Base-by-base conservation (phyloP, 2,329 filamentous ascomycete species). In the Ophiostoma piceae region DNA sequence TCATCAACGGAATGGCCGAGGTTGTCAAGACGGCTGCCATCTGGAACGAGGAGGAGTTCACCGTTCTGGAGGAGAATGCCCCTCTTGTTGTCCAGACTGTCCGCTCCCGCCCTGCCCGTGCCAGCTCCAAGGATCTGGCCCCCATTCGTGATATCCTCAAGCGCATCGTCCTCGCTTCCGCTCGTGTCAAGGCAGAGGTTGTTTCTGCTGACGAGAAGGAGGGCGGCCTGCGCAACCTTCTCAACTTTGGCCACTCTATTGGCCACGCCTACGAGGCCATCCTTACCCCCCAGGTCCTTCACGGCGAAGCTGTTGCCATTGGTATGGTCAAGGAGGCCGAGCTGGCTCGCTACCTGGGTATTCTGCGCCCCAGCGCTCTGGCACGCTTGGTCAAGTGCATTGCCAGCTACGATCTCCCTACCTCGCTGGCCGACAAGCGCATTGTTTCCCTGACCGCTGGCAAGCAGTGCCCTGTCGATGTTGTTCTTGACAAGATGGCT, bases 311-410 rank as follows among this genome's bases (percentile, higher is more conserved):
- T 73, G 94, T 99, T 12, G 92, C 95, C 29, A 96, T 99, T 74
- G 95, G 95, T 35, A 99, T 99, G 95, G 92, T 98, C 71, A 97
- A 96, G 78, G 95, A 99, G 80, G 95, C 94, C 12, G 95, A 98
- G 79, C 83, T 99, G 69, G 92, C 95, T 32, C 90, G 95, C 70
- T 92, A 94, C 78, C 84, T 99, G 1, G 95, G 95, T 57, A 85
- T 96, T 22, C 82, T 99, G 39, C 89, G 90, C 67, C 92, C 92
- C 6, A 91, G 91, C 69, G 95, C 94, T 41, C 94, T 99, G 14
- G 92, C 95, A 11, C 89, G 95, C 70, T 83, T 99, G 67, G 87
- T 90, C 69, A 98, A 98, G 79, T 98, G 94, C 80, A 92, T 99
- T 74, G 87, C 92, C n/a, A 94, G 91, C 79, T 99, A 97, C 77